These are phyloP conservation scores for Datisca glomerata DNA, from an alignment of 306 rosid species.

Conservation along the genomic window DNA sequence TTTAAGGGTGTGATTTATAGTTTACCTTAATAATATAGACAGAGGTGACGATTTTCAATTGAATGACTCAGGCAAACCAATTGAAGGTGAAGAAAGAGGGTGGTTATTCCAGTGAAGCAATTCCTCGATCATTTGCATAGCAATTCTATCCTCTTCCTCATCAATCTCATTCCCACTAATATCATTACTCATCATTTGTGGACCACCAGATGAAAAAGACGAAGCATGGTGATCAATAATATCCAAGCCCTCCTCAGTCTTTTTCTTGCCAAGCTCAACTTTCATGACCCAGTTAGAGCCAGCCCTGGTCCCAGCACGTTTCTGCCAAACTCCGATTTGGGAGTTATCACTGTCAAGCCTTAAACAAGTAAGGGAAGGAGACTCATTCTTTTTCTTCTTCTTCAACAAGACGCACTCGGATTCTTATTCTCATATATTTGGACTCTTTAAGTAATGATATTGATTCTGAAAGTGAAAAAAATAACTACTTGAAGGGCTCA, in stretches of 20 bases:
- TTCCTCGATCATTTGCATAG: constrained; percentile 96
- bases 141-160: constrained; percentile 73
- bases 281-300: constrained; percentile 89
- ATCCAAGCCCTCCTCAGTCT: too few species aligned
- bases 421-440: too few species aligned
- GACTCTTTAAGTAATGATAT: too few species aligned
- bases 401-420: too few species aligned
- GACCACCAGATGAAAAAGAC: neutral
- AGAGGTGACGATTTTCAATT: too few species aligned
- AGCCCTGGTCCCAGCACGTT: constrained; percentile 65
- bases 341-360: constrained; percentile 87
- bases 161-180: constrained; percentile 11
- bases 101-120: constrained; percentile 71
- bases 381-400: too few species aligned
- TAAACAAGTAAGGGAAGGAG: constrained; percentile 84
- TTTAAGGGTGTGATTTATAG: neutral
- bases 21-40: too few species aligned
- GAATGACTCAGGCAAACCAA: too few species aligned
- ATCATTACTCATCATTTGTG: constrained; percentile 4
- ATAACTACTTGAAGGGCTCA: too few species aligned
- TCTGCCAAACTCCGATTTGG: constrained; percentile 97
- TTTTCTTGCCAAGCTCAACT: constrained; percentile 68
- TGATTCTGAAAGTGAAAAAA: too few species aligned
- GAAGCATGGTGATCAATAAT: too few species aligned
- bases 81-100: constrained; percentile 19